A percentile compares a stretch with the other conserved stretches of the same genome.
Evolutionary conservation across 192 early-diverging fungal genomes (phyloP).

Genomic region (Lunasporangiospora selenospora): DNA sequence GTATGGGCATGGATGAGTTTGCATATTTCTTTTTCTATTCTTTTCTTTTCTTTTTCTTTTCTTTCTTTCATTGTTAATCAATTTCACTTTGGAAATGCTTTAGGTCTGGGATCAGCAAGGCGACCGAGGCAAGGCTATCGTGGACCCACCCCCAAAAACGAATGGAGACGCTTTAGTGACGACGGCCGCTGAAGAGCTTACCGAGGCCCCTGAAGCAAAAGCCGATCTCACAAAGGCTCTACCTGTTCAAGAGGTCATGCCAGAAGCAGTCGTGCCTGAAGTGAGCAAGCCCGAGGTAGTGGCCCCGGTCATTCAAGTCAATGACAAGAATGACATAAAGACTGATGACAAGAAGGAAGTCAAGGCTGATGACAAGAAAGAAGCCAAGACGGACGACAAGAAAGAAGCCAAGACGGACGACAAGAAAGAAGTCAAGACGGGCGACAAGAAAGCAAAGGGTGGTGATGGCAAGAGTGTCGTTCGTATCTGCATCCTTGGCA

Average conservation of each 20-base stretch:
- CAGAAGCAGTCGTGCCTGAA: neutral
- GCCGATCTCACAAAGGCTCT: neutral
- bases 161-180: too few species aligned
- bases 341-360: neutral
- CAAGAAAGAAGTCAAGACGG: neutral
- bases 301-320: too few species aligned
- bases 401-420: neutral
- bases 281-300: too few species aligned
- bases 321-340: neutral
- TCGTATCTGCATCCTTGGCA: constrained; percentile 7
- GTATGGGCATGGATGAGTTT: neutral
- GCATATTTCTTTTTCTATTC: neutral
- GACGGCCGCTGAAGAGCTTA: neutral
- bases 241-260: neutral
- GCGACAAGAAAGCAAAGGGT: neutral
- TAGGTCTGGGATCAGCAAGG: constrained; percentile 39
- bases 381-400: neutral
- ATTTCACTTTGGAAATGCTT: too few species aligned
- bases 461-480: neutral
- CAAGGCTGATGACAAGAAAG: neutral
- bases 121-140: too few species aligned
- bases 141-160: too few species aligned
- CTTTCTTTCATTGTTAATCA: too few species aligned
- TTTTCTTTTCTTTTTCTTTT: neutral
- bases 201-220: neutral